Percentiles rank a stretch among this genome's conserved stretches.
phyloP scores from a whole-genome alignment of 129 eudicot genomes.

The Cynara cardunculus region DNA sequence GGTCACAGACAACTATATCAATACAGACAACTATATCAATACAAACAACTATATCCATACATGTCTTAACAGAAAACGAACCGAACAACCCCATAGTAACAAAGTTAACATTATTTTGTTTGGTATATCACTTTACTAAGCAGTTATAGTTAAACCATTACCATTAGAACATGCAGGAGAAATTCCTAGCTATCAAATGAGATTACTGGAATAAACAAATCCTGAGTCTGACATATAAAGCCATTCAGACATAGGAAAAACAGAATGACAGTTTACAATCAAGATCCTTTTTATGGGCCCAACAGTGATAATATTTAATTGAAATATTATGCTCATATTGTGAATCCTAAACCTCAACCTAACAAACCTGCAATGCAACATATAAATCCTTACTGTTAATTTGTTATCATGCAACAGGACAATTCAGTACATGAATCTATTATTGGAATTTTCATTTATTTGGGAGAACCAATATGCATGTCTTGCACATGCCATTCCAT shows the following conservation, averaged over 20 bases:
- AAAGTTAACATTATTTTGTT: not conserved
- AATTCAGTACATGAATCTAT: not conserved
- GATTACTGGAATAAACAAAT: not conserved
- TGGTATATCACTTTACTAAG: not conserved
- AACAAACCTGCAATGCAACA: not conserved
- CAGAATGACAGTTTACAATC: not conserved
- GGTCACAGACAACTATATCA: no score
- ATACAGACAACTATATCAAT: no score
- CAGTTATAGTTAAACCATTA: not conserved
- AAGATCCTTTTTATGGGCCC: not conserved
- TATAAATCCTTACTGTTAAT: not conserved
- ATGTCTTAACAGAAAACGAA: no score
- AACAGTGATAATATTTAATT: not conserved
- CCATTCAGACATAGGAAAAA: not conserved
- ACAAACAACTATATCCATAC: no score
- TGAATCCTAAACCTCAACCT: not conserved
- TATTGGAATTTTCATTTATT: not conserved
- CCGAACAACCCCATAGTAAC: no score
- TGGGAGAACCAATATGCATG: not conserved
- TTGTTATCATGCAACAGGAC: not conserved
- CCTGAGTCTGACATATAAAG: not conserved
- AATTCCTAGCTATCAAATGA: not conserved
- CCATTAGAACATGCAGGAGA: not conserved
- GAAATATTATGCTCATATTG: not conserved
- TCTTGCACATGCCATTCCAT: not conserved